A percentile compares a stretch with the other conserved stretches of the same genome.
Conservation (phyloP, 31 red algal species). For the Asparagopsis taxiformis region DNA sequence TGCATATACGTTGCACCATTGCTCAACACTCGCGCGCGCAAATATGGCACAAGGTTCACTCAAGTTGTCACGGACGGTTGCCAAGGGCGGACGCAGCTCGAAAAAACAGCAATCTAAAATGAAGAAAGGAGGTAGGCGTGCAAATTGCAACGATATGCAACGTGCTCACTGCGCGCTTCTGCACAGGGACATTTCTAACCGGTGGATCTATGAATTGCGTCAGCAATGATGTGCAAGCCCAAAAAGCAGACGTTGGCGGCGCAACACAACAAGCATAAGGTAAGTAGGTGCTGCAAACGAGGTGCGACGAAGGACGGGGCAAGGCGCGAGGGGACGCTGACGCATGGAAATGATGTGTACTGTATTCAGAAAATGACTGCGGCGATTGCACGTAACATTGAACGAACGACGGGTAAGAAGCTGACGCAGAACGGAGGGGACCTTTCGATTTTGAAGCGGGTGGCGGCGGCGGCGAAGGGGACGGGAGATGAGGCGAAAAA, state of each 20-base stretch:
- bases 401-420: slow-evolving; percentile 29
- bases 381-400: slow-evolving; percentile 54
- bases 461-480: slow-evolving; percentile 26
- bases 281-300: slow-evolving; percentile 2
- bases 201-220: no score
- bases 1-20: no score
- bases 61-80: slow-evolving; percentile 15
- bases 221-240: slow-evolving; percentile 38
- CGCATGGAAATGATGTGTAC: not conserved
- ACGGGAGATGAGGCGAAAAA: slow-evolving; percentile 36
- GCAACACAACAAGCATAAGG: slow-evolving; percentile 41
- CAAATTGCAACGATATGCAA: not conserved
- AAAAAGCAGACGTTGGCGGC: slow-evolving; percentile 43
- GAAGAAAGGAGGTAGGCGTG: slow-evolving; percentile 50
- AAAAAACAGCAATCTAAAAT: slow-evolving; percentile 43
- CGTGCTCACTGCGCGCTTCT: not conserved
- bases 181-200: no score
- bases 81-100: slow-evolving; percentile 31
- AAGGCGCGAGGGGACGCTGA: not conserved
- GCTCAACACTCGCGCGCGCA: no score
- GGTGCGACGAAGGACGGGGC: no score
- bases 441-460: slow-evolving; percentile 42
- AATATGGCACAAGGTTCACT: slow-evolving; percentile 48
- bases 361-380: slow-evolving; percentile 31
- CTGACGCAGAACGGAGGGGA: slow-evolving; percentile 42